Evolutionary conservation across 305 asterid genomes (phyloP).

Genomic region (Solanum hybrid): DNA sequence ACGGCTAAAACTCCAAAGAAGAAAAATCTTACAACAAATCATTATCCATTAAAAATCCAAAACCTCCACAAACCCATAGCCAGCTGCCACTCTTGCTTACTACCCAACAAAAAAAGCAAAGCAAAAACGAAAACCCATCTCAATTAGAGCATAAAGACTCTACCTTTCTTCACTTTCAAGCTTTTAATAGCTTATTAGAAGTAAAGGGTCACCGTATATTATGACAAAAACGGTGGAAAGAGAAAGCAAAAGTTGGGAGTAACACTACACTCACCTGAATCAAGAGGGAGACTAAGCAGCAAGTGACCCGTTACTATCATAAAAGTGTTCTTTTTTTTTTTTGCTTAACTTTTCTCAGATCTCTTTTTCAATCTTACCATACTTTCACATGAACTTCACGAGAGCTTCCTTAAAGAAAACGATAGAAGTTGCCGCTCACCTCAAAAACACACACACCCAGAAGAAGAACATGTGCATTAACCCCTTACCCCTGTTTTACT

Average conservation of each 20-base stretch:
- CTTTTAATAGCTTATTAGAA: background rate
- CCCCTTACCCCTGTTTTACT: background rate
- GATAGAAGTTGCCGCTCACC: constrained; percentile 10
- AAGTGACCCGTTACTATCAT: constrained; percentile 62
- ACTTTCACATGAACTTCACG: constrained; percentile 65
- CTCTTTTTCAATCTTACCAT: constrained; percentile 38
- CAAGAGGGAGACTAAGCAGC: constrained; percentile 31
- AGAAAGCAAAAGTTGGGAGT: constrained; percentile 11
- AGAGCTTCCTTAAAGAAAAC: constrained; percentile 35
- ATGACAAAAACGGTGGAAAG: background rate
- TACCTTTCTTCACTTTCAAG: background rate
- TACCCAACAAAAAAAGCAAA: background rate
- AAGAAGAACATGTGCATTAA: constrained; percentile 1
- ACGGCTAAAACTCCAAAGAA: background rate
- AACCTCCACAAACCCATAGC: background rate
- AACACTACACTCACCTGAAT: constrained; percentile 65
- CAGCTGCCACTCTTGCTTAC: background rate
- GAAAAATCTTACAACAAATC: background rate
- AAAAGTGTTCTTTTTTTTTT: background rate
- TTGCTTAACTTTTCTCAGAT: constrained; percentile 33
- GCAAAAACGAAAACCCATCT: constrained; percentile 5
- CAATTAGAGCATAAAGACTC: constrained; percentile 5
- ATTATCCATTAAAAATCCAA: background rate
- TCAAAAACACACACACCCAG: background rate
- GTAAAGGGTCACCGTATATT: background rate